Base-by-base conservation (phyloP, 148 eudicot genomes). In the Bassia scoparia region DNA sequence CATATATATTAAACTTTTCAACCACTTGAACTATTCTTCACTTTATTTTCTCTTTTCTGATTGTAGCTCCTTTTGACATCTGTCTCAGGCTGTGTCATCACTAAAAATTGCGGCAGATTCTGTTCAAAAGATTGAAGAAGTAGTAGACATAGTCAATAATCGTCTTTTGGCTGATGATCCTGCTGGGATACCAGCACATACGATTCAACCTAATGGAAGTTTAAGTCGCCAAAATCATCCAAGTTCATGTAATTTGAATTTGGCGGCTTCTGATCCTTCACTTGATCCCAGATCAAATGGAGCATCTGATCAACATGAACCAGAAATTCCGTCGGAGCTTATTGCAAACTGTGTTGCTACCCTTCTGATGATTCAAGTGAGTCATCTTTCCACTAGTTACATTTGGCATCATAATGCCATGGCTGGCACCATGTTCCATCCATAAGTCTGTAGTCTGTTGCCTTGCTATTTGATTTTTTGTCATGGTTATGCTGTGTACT, bases 301-400 rank as follows among this genome's bases (percentile, higher is more conserved):
- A 58, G 78, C 61, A 56, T 81, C 83, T 18, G 84, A 74, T 34
- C 67, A 31, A 74, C 69, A 64, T 49, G 91, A 87, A 35, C 67
- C 78, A 69, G 79, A 79, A 76, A 73, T 85, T 48, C 98, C 97
- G 43, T 88, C 89, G 48, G 93, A 89, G 79, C 90, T 95, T 55
- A 86, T 94, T 76, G 77, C 93, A 73, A 82, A 86, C 68, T 89
- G 97, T 71, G 93, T 94, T 29, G 88, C 97, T 53, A 91, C 93
- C 23, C 68, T 94, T 71, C 86, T 94, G 68, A 91, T 89, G 93
- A 91, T 94, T 80, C 98, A 91, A 95, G 98, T 94, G 48, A 61
- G 23, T 43, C 41, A 3, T 65, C 29, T n/a, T 59, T 55, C 26
- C 56, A 38, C 16, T 20, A n/a, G 33, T 72, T 35, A 20, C 15